A percentile compares a stretch with the other conserved stretches of the same genome.
Evolutionary conservation across 2,329 filamentous ascomycete genomes (phyloP).

Genomic region (Mariannaea elegans): DNA sequence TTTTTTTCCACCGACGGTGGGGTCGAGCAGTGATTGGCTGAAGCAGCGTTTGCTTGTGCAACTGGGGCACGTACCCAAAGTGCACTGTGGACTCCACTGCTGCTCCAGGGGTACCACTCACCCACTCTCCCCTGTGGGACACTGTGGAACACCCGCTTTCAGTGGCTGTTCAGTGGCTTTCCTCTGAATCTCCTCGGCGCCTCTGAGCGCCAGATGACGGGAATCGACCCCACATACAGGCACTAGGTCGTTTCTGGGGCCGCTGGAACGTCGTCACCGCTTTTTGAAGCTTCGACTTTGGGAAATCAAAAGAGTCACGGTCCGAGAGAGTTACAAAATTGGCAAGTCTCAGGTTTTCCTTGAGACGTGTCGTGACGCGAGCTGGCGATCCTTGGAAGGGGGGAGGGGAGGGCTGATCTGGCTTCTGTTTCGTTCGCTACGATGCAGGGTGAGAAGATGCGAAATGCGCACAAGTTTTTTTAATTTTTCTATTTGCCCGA

Average conservation of each 20-base stretch:
- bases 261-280: slow-evolving; percentile 38
- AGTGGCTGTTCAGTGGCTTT: slow-evolving; percentile 7
- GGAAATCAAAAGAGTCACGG: background rate
- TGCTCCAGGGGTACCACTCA: background rate
- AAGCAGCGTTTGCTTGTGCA: slow-evolving; percentile 27
- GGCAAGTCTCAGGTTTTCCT: slow-evolving; percentile 6
- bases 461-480: slow-evolving; percentile 17
- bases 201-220: slow-evolving; percentile 14
- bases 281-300: slow-evolving; percentile 34
- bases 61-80: slow-evolving; percentile 4
- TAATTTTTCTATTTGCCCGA: slow-evolving; percentile 7
- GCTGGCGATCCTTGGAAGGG: slow-evolving; percentile 15
- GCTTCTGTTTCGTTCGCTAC: slow-evolving; percentile 33
- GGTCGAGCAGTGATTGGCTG: slow-evolving; percentile 25
- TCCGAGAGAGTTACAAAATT: slow-evolving; percentile 16
- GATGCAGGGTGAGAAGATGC: slow-evolving; percentile 19
- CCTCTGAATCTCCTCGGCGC: background rate
- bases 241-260: slow-evolving; percentile 29
- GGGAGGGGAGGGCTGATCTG: background rate
- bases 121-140: background rate
- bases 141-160: background rate
- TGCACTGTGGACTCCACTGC: background rate
- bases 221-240: slow-evolving; percentile 5
- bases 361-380: slow-evolving; percentile 15
- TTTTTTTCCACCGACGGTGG: slow-evolving; percentile 40